phyloP scores from a whole-genome alignment of 192 early-diverging fungal species.

The Linnemannia hyalina region DNA sequence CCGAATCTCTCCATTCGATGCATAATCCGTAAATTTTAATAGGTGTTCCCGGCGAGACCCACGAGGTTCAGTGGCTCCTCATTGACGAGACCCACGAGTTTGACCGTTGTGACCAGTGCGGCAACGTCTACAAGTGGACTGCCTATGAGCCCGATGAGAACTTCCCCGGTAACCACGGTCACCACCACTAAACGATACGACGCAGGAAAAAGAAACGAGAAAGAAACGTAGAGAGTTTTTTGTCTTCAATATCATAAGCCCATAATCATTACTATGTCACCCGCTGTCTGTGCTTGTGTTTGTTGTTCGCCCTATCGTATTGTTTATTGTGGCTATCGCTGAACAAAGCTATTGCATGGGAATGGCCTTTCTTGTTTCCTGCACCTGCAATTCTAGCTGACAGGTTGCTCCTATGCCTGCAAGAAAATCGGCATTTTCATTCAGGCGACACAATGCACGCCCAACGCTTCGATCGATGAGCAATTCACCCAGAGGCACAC shows the following conservation, averaged over 20 bases:
- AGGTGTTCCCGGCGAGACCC: conserved; percentile 95
- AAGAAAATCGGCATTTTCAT: background rate
- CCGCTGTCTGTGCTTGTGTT: too few species aligned
- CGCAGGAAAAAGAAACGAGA: conserved; percentile 8
- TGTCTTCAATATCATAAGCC: conserved; percentile 20
- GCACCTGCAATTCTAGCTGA: background rate
- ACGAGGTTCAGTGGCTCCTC: conserved; percentile 92
- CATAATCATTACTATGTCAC: conserved; percentile 8
- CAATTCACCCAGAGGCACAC: background rate
- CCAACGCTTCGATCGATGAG: background rate
- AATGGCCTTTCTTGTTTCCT: background rate
- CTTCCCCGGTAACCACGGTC: conserved; percentile 55
- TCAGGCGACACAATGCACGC: background rate
- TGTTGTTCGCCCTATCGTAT: background rate
- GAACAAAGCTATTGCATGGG: too few species aligned
- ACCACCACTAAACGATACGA: conserved; percentile 51
- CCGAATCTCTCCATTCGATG: conserved; percentile 1
- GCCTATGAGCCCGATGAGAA: conserved; percentile 55
- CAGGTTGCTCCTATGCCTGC: background rate
- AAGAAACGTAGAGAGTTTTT: conserved; percentile 48
- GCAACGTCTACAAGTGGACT: conserved; percentile 76
- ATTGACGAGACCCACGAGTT: conserved; percentile 81
- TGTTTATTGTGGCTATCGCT: background rate
- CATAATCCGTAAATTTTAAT: conserved; percentile 18
- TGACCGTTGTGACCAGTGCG: conserved; percentile 97